Conservation (phyloP, 2,329 filamentous ascomycete species). For the Stachybotrys echinatus region DNA sequence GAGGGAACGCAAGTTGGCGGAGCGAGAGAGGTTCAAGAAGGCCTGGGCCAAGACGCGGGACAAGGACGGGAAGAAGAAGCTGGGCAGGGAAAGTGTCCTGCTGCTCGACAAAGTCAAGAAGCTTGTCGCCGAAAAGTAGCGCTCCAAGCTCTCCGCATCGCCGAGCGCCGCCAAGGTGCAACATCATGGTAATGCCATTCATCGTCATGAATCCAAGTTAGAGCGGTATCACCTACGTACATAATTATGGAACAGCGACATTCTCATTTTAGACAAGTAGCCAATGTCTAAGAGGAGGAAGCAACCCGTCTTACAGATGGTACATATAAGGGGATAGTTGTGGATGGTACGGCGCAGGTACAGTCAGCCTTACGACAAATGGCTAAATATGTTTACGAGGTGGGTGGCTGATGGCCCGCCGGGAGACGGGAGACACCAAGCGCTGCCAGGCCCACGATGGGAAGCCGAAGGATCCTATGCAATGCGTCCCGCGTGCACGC, state of each 20-base stretch:
- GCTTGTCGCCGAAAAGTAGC: constrained; percentile 49
- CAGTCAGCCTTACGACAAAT: neutral
- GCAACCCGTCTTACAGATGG: too few species aligned
- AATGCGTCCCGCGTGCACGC: too few species aligned
- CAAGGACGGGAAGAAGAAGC: constrained; percentile 69
- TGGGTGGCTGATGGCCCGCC: neutral
- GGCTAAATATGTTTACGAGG: neutral
- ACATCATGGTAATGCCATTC: neutral
- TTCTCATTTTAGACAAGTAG: too few species aligned
- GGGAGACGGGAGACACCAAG: neutral
- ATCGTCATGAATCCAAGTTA: too few species aligned
- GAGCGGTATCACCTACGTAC: too few species aligned
- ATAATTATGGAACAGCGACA: too few species aligned
- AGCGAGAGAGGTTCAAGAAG: constrained; percentile 58
- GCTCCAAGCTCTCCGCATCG: neutral
- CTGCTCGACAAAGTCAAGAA: constrained; percentile 73
- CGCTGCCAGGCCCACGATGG: too few species aligned
- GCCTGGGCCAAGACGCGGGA: constrained; percentile 71
- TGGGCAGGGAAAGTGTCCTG: constrained; percentile 75
- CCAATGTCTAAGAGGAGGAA: too few species aligned
- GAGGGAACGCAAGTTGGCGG: constrained; percentile 58
- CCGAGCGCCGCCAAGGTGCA: neutral
- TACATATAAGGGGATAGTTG: too few species aligned
- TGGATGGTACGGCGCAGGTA: neutral
- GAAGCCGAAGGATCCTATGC: too few species aligned